Evolutionary conservation across 2,329 filamentous ascomycete genomes (phyloP).

Genomic region (Tolypocladium pustulatum): DNA sequence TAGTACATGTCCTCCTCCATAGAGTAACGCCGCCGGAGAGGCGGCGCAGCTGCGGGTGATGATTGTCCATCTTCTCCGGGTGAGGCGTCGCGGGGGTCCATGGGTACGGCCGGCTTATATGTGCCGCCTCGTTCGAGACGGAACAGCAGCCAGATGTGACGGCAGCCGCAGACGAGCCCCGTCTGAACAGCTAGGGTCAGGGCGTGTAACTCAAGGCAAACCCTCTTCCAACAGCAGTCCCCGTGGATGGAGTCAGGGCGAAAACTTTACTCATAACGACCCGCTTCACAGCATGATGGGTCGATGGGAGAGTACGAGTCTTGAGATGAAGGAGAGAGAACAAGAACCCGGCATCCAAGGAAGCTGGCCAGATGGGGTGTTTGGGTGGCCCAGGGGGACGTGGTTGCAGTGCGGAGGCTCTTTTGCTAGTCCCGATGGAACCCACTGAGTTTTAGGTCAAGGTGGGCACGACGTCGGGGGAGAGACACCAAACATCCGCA

Average conservation of each 20-base stretch:
- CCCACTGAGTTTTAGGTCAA: constrained; percentile 3
- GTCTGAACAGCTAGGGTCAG: not conserved
- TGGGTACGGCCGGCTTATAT: constrained; percentile 15
- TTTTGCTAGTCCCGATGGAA: constrained; percentile 13
- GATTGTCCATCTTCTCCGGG: constrained; percentile 23
- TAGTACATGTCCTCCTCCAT: constrained; percentile 47
- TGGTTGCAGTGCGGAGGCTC: constrained; percentile 12
- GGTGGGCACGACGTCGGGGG: constrained; percentile 4
- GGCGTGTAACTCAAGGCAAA: constrained; percentile 1
- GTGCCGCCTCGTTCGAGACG: constrained; percentile 3
- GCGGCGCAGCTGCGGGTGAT: constrained; percentile 20
- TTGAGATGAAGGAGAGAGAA: constrained; percentile 4
- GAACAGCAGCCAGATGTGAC: not conserved
- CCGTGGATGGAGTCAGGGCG: constrained; percentile 20
- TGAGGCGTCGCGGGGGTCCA: constrained; percentile 20
- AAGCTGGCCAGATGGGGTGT: constrained; percentile 3
- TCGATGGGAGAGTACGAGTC: not conserved
- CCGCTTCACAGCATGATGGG: constrained; percentile 20
- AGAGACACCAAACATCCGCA: not conserved
- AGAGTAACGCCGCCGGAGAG: constrained; percentile 35
- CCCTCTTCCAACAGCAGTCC: constrained; percentile 14
- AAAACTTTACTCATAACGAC: constrained; percentile 25
- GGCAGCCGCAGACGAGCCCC: not conserved
- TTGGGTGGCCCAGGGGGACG: constrained; percentile 5
- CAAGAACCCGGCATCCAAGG: not conserved